These are phyloP conservation scores for Gigaspora rosea DNA, from an alignment of 192 early-diverging fungal genomes.

Conservation along the genomic window DNA sequence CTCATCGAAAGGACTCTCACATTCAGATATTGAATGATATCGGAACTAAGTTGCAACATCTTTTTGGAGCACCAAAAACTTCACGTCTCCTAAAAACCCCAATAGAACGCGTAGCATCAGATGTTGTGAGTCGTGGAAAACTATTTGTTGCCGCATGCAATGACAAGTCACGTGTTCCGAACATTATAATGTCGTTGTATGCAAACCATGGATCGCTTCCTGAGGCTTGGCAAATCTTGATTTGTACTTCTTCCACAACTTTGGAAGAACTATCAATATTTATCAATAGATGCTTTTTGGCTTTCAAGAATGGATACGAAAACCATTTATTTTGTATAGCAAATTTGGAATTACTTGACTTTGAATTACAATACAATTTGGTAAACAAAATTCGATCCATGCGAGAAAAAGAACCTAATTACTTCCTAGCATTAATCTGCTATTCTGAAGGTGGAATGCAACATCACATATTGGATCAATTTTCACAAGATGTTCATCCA, in stretches of 20 bases:
- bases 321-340: constrained; percentile 29
- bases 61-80: constrained; percentile 16
- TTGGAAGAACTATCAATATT: constrained; percentile 29
- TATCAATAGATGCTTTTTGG: constrained; percentile 29
- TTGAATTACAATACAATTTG: constrained; percentile 31
- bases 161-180: constrained; percentile 30
- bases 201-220: constrained; percentile 25
- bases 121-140: neutral
- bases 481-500: neutral
- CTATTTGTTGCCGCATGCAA: constrained; percentile 30
- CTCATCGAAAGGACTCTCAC: neutral
- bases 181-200: constrained; percentile 33
- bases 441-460: constrained; percentile 20
- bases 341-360: constrained; percentile 30
- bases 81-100: neutral
- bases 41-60: constrained; percentile 13
- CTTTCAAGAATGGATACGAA: constrained; percentile 16
- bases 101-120: neutral
- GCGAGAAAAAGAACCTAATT: neutral
- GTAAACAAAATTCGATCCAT: constrained; percentile 1
- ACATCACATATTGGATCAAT: constrained; percentile 32
- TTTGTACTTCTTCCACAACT: constrained; percentile 22
- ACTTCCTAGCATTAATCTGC: constrained; percentile 32
- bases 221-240: constrained; percentile 32
- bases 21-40: constrained; percentile 1